Evolutionary conservation across 2,329 filamentous ascomycete genomes (phyloP).

Genomic region (Phyllosticta citribraziliensis): DNA sequence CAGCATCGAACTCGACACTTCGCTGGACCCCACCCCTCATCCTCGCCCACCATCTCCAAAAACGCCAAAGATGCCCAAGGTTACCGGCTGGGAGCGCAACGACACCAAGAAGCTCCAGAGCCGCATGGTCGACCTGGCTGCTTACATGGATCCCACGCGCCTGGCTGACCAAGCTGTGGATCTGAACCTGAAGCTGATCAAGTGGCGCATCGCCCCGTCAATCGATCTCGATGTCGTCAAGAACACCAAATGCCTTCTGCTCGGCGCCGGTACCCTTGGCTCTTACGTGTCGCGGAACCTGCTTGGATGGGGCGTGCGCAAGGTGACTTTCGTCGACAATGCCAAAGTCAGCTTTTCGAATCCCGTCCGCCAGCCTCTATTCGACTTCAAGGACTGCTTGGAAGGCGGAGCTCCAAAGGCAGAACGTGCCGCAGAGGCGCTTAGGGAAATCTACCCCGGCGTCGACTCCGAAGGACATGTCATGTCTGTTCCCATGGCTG

Average conservation of each 20-base stretch:
- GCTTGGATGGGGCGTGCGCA: slow-evolving; percentile 90
- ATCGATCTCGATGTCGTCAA: slow-evolving; percentile 85
- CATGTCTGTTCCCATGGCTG: slow-evolving; percentile 88
- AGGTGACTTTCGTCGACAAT: slow-evolving; percentile 94
- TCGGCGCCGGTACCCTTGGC: slow-evolving; percentile 87
- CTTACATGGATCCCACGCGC: slow-evolving; percentile 84
- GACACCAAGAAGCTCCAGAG: slow-evolving; percentile 66
- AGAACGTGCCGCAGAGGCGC: slow-evolving; percentile 63
- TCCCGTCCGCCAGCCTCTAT: slow-evolving; percentile 87
- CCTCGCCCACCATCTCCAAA: slow-evolving; percentile 26
- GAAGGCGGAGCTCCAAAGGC: slow-evolving; percentile 81
- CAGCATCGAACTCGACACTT: slow-evolving; percentile 4
- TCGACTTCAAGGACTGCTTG: slow-evolving; percentile 80
- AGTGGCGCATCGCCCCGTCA: slow-evolving; percentile 88
- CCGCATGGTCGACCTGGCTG: slow-evolving; percentile 70
- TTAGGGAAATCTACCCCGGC: slow-evolving; percentile 82
- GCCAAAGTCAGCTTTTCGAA: slow-evolving; percentile 92
- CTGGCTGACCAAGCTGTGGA: slow-evolving; percentile 92
- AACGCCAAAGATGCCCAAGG: slow-evolving; percentile 61
- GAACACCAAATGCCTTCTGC: slow-evolving; percentile 75
- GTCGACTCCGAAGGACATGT: slow-evolving; percentile 72
- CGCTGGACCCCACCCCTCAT: slow-evolving; percentile 12
- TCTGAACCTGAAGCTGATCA: slow-evolving; percentile 95
- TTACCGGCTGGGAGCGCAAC: slow-evolving; percentile 92
- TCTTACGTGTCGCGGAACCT: slow-evolving; percentile 88